Base-by-base conservation (phyloP, 75 land plant genomes). In the Selaginella moellendorffii region DNA sequence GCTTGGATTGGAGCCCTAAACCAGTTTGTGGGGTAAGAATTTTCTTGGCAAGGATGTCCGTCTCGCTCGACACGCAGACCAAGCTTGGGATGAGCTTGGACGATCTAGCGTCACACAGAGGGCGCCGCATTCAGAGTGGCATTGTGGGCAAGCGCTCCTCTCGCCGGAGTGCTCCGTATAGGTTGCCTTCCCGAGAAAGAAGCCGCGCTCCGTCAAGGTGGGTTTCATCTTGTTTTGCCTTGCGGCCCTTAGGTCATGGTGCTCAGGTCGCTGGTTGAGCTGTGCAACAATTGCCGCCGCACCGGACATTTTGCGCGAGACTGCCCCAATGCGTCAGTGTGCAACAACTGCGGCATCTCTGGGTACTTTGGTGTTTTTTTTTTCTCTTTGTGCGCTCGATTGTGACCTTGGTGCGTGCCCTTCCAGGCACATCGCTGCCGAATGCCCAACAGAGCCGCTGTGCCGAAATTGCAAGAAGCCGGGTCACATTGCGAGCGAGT, bases 271-370 rank as follows among this genome's bases (percentile, higher is more conserved):
- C 28, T 28, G 21, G 65, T 46, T 20, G 67, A 70, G 51, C 42
- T 71, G 26, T 82, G 85, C 71, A 82, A 82, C 58, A 82, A 82
- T 62, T 82, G 85, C 75, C 81, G 80, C 36, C 75, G 84, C 29
- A 81, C 96, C 46, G 96, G 90, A 18, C 96, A 90, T 76, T 90
- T 62, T 90, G 96, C 96, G 2, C 85, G 90, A 52, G 96, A 90
- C 23, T 90, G 90, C 65, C 79, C 90, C 10, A 90, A 85, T 78
- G 85, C 72, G 36, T 76, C 81, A 29, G 72, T 90, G 23, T 90
- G 96, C 76, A 76, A 90, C 64, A 90, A 85, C 65, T 90, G 90
- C 75, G 83, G 85, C 2, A 80, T 83, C 63, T 86, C 87, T 54
- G 96, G 96, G 96, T 36, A 36, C 46, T 36, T 14, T 36, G 10